Conservation (phyloP, 1,284 basidiomycete genomes). For the Ustilago vetiveriae region DNA sequence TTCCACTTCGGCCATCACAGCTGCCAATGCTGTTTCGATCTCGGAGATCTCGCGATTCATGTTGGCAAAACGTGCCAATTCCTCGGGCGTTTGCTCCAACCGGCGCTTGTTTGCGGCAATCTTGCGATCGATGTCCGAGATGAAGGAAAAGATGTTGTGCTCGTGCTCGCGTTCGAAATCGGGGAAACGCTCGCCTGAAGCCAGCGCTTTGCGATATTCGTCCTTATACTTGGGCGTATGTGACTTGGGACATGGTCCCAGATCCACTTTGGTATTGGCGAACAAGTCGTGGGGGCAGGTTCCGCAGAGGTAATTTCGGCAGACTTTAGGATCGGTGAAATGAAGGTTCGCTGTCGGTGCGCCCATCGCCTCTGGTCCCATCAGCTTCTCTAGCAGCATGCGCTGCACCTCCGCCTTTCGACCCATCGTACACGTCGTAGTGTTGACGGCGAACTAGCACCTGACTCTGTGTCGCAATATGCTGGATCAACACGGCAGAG, state of each 20-base stretch:
- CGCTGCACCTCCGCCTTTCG: constrained; percentile 80
- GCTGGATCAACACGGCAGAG: no score
- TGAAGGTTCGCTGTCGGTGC: constrained; percentile 73
- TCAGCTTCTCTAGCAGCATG: constrained; percentile 80
- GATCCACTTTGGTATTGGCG: constrained; percentile 99
- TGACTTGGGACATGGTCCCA: constrained; percentile 95
- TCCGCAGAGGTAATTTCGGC: constrained; percentile 96
- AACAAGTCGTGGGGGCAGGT: constrained; percentile 97
- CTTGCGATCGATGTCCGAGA: constrained; percentile 96
- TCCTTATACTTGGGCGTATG: constrained; percentile 94
- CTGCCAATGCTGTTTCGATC: constrained; percentile 97
- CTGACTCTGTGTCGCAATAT: no score
- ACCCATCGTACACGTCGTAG: constrained; percentile 49
- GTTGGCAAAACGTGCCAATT: constrained; percentile 97
- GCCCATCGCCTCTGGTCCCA: constrained; percentile 67
- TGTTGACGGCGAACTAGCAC: no score
- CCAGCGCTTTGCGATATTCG: constrained; percentile 83
- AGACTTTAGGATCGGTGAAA: constrained; percentile 99
- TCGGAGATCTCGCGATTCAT: constrained; percentile 99
- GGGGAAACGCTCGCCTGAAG: constrained; percentile 71
- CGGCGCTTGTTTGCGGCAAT: constrained; percentile 92
- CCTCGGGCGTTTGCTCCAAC: constrained; percentile 98
- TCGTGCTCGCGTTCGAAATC: constrained; percentile 74
- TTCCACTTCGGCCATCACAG: constrained; percentile 98
- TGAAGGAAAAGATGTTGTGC: constrained; percentile 90